A percentile compares a stretch with the other conserved stretches of the same genome.
Conservation (phyloP, 805 yeast genomes). For the Hyphopichia homilentoma region DNA sequence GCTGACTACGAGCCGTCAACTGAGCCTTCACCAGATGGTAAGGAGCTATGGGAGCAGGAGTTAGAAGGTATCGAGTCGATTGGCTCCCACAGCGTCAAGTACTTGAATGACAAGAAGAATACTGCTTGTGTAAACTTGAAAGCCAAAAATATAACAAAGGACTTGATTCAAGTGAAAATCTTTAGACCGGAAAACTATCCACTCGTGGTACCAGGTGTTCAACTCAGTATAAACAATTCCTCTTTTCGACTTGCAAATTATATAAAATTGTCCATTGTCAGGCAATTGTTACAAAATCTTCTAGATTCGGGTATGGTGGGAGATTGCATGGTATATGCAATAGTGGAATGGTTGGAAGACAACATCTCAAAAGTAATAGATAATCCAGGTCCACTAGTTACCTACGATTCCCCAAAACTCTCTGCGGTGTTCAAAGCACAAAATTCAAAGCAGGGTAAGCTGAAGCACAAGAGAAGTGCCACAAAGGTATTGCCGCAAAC, state of each 20-base stretch:
- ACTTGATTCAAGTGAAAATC: constrained; percentile 19
- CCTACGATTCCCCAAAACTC: background rate
- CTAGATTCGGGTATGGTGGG: constrained; percentile 51
- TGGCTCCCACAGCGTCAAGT: constrained; percentile 25
- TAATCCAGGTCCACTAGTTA: constrained; percentile 67
- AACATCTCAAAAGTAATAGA: constrained; percentile 55
- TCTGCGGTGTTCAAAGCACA: constrained; percentile 10
- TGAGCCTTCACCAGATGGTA: constrained; percentile 22
- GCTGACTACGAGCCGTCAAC: constrained; percentile 1
- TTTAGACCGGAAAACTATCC: constrained; percentile 53
- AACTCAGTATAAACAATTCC: constrained; percentile 35
- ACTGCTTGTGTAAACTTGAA: no score
- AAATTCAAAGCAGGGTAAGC: constrained; percentile 1
- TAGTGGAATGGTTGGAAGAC: constrained; percentile 77
- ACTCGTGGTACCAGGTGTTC: constrained; percentile 62
- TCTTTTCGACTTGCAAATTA: constrained; percentile 63
- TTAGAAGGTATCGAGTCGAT: constrained; percentile 62
- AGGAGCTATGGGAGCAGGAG: constrained; percentile 70
- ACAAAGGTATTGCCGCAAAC: constrained; percentile 1
- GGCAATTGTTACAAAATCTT: constrained; percentile 44
- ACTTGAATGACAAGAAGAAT: no score
- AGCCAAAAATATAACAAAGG: constrained; percentile 14
- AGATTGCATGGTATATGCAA: constrained; percentile 60
- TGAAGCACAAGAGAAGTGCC: background rate
- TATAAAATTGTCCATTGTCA: constrained; percentile 56